Evolutionary conservation across 352 stramenopile genomes (phyloP).

Genomic region (Globisporangium middletonii): DNA sequence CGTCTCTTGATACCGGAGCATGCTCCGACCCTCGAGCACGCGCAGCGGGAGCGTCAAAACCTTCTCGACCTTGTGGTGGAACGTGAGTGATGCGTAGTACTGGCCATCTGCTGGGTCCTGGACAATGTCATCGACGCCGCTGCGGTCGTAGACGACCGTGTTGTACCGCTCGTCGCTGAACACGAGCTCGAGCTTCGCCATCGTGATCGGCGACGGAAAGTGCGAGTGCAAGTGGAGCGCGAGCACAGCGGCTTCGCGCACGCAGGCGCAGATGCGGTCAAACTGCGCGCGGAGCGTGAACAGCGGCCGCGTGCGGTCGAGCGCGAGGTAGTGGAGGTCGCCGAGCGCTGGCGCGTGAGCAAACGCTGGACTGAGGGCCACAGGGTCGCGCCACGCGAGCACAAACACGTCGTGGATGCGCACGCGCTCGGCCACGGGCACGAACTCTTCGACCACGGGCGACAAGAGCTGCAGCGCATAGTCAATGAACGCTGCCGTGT

Average conservation of each 20-base stretch:
- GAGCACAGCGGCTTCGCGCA: slow-evolving; percentile 56
- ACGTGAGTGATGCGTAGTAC: slow-evolving; percentile 42
- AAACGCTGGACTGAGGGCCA: slow-evolving; percentile 32
- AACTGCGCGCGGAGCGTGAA: slow-evolving; percentile 53
- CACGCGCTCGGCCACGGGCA: slow-evolving; percentile 47
- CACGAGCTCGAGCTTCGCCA: slow-evolving; percentile 58
- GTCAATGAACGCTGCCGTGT: slow-evolving; percentile 71
- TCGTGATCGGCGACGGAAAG: slow-evolving; percentile 47
- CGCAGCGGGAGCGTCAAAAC: slow-evolving; percentile 40
- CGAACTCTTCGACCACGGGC: slow-evolving; percentile 62
- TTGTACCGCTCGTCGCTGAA: slow-evolving; percentile 80
- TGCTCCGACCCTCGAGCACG: slow-evolving; percentile 43
- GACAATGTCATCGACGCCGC: slow-evolving; percentile 3
- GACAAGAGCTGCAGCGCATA: slow-evolving; percentile 75
- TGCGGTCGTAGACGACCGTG: slow-evolving; percentile 41
- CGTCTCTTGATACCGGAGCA: slow-evolving; percentile 59
- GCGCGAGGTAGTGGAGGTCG: slow-evolving; percentile 35
- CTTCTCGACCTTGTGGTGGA: slow-evolving; percentile 30
- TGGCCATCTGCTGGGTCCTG: slow-evolving; percentile 25
- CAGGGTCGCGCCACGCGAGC: slow-evolving; percentile 51
- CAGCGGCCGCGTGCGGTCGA: slow-evolving; percentile 48
- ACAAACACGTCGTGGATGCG: slow-evolving; percentile 56
- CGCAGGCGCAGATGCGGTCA: slow-evolving; percentile 55
- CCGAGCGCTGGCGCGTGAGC: slow-evolving; percentile 26
- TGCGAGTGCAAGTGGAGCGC: slow-evolving; percentile 42